These are phyloP conservation scores for Betula pendula DNA, from an alignment of 306 rosid species.

Conservation along the genomic window DNA sequence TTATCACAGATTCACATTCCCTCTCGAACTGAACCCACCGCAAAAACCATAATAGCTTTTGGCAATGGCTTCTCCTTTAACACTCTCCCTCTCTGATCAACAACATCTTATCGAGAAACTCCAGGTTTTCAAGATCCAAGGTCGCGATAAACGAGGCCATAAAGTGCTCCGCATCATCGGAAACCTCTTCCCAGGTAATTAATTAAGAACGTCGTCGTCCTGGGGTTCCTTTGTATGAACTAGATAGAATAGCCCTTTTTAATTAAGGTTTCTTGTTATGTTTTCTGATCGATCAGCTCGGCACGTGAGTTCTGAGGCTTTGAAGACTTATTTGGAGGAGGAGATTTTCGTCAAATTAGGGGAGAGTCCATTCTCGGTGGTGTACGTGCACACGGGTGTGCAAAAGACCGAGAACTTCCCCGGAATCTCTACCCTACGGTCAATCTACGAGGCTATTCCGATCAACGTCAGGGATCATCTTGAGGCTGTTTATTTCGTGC, in stretches of 20 bases:
- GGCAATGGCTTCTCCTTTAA: conserved; percentile 13
- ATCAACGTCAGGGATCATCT: conserved; percentile 18
- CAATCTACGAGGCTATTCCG: conserved; percentile 36
- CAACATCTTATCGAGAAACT: conserved; percentile 23
- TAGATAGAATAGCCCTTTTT: too few species aligned
- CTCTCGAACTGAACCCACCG: neutral
- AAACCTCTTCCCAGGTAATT: conserved; percentile 37
- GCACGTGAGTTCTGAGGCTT: conserved; percentile 29
- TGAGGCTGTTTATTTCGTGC: conserved; percentile 37
- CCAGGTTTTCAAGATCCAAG: conserved; percentile 36
- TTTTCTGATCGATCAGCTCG: conserved; percentile 22
- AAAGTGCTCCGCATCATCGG: conserved; percentile 40
- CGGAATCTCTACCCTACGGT: conserved; percentile 34
- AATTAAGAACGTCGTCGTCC: too few species aligned
- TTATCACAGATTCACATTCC: neutral
- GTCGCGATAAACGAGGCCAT: conserved; percentile 36
- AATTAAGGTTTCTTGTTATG: neutral
- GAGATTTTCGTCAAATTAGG: conserved; percentile 25
- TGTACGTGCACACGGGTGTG: conserved; percentile 39
- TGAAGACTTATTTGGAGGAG: conserved; percentile 34
- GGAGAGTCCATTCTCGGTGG: conserved; percentile 34
- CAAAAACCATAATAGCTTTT: neutral
- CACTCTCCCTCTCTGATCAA: conserved; percentile 25
- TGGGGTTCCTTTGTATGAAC: too few species aligned
- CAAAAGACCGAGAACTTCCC: conserved; percentile 31